phyloP scores from a whole-genome alignment of 2,329 filamentous ascomycete species.

The Colletotrichum lini region DNA sequence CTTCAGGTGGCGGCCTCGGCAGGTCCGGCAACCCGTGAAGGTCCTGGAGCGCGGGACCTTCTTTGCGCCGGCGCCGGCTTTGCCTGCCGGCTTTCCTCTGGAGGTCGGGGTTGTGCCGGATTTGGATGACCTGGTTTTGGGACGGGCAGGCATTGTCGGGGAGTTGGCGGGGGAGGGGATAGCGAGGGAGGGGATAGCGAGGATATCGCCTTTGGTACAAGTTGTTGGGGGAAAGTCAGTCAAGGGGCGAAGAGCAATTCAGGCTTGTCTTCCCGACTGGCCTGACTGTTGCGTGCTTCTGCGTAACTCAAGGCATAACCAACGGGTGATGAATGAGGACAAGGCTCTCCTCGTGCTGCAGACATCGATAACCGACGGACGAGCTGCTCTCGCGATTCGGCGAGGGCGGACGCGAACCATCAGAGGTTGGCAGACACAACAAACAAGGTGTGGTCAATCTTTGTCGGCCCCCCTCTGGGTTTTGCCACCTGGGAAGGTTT shows the following conservation, averaged over 20 bases:
- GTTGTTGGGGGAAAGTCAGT: background rate
- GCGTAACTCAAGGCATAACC: conserved; percentile 8
- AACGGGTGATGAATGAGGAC: conserved; percentile 1
- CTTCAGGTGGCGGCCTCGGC: conserved; percentile 58
- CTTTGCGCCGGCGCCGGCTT: conserved; percentile 1
- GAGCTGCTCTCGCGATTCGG: background rate
- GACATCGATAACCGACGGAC: background rate
- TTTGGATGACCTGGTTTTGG: background rate
- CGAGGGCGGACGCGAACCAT: background rate
- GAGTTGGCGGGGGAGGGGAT: background rate
- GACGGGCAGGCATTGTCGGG: conserved; percentile 13
- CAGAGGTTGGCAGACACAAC: background rate
- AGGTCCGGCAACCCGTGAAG: conserved; percentile 54
- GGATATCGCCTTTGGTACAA: background rate
- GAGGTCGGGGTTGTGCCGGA: background rate
- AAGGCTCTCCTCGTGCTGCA: background rate
- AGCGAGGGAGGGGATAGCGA: no score
- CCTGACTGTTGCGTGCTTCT: background rate
- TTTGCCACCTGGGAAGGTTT: conserved; percentile 25
- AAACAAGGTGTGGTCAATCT: conserved; percentile 8
- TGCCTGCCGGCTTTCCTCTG: conserved; percentile 1
- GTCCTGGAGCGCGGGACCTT: conserved; percentile 43
- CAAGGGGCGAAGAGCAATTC: background rate
- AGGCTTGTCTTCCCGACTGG: conserved; percentile 21
- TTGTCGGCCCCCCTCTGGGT: background rate